Base-by-base conservation (phyloP, 352 stramenopile species). In the Globisporangium mamillatum region DNA sequence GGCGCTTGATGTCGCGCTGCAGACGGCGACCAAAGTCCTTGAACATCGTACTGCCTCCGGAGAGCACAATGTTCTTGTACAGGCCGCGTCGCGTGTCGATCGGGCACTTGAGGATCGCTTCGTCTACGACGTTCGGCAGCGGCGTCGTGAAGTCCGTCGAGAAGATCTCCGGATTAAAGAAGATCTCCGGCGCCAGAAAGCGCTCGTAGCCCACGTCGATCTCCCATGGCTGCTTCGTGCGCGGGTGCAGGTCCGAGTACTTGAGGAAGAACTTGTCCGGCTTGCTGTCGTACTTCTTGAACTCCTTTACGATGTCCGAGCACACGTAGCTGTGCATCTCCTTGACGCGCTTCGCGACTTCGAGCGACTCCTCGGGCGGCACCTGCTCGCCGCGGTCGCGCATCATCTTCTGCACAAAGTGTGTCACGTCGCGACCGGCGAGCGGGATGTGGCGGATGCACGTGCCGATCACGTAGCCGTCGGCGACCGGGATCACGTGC, bases 101-200 rank as follows among this genome's bases (percentile, higher is more conserved):
- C 9, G 95, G 95, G 63, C 94, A 98, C 72, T 97, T 96, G 63
- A 98, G 79, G 66, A 99, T 98, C 5, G 90, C 88, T 68, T 98
- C 81, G 71, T 99, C 96, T 54, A 99, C 95, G 29, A 98, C 90
- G 34, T 97, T 91, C 20, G 95, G 94, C 66, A 98, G 80, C 52
- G 93, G 92, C 27, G 82, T 97, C 53, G 89, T 93, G 70, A 98
- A 98, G 63, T 99, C 90, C 22, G 86, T 95, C 55, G 84, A 97
- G 74, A 98, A 98, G 66, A 99, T 98, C 76, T 99, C 95, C 5
- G 96, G 96, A 75, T 98, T 98, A 74, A 99, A 98, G 74, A 98
- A 98, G 67, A 99, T 97, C 76, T 99, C 96, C 12, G 95, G 95
- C 44, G 90, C 96, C 58, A 99, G 63, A 74, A 99, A 99, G 9